Percentiles rank a stretch among this genome's conserved stretches.
Conservation (phyloP, 2,329 filamentous ascomycete genomes). For the Cryoendolithus antarcticus region DNA sequence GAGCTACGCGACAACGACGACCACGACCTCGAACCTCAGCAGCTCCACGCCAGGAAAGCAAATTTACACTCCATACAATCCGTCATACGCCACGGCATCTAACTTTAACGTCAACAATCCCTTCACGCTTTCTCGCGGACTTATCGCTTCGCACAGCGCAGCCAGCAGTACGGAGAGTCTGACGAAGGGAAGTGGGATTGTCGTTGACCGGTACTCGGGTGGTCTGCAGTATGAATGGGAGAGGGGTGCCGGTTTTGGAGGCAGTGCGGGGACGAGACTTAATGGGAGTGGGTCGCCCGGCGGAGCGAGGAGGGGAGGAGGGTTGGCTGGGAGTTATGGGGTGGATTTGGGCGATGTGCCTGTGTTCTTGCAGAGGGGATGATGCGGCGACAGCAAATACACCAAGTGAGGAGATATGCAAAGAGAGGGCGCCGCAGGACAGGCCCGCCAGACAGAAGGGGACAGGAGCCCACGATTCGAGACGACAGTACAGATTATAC, state of each 20-base stretch:
- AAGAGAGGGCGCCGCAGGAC: background rate
- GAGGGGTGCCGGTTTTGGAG: slow-evolving; percentile 21
- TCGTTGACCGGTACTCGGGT: slow-evolving; percentile 23
- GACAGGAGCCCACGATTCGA: too few species aligned
- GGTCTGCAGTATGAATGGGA: slow-evolving; percentile 26
- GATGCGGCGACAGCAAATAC: slow-evolving; percentile 1
- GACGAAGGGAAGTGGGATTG: too few species aligned
- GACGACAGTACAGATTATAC: too few species aligned
- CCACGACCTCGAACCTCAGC: too few species aligned
- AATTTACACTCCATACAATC: too few species aligned
- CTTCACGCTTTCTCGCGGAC: too few species aligned
- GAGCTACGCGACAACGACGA: too few species aligned
- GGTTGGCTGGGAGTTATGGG: slow-evolving; percentile 22
- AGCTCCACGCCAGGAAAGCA: too few species aligned
- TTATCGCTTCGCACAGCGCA: too few species aligned
- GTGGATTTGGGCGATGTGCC: slow-evolving; percentile 29
- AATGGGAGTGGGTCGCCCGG: slow-evolving; percentile 8
- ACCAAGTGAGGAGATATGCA: background rate
- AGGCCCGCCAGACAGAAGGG: too few species aligned
- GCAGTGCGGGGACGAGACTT: slow-evolving; percentile 25
- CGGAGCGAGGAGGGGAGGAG: slow-evolving; percentile 22
- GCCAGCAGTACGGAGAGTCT: slow-evolving; percentile 4
- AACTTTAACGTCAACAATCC: too few species aligned
- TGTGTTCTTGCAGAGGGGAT: slow-evolving; percentile 21
- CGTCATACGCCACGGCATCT: too few species aligned